Base-by-base conservation (phyloP, 1,139 yeast species). In the Pichia sp. region DNA sequence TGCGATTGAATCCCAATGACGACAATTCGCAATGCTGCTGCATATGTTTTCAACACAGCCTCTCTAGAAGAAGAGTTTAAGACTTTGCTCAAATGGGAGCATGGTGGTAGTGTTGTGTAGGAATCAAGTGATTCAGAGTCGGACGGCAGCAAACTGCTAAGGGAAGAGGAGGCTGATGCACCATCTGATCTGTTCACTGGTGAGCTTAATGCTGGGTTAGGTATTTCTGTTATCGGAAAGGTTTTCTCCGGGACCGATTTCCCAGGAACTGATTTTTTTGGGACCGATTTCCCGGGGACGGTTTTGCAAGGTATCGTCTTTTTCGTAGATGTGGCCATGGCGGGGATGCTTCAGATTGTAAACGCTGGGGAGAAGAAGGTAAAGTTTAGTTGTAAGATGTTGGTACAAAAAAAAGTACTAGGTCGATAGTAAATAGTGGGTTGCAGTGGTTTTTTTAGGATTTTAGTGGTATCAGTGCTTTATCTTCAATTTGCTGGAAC, bases 41-140 rank as follows among this genome's bases (percentile, higher is more conserved):
- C 71, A 64, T 83, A 84, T n/a, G 86, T 81, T 57, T 75, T 73
- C 55, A 81, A 67, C 6, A 83, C 85, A 6, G 81, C 80, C 3
- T 79, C 83, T 56, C 71, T 73, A 12, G 87, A 84, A 53, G 75
- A 74, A 24, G 87, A 77, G 31, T 75, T 74, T 50, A 84, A 68
- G 5, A 83, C 84, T 58, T 80, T 77, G 24, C 71, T 66, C 27
- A 84, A 68, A 66, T 84, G 90, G 10, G 75, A 69, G 65, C 90
- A 84, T 1, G 84, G 75, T 20, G 71, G 71, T 48, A 79, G 61
- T 1, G 73, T 63, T 27, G 43, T 36, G 34, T 50, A 53, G 2
- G 53, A 40, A 2, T 47, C 53, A 2, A 50, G 16, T n/a, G 46
- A n/a, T 27, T 42, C 41, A 10, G 20, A 16, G 4, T 49, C 48